Evolutionary conservation across 805 yeast species (phyloP), one percentile per base, ranked within the genome.

Genomic region (Cyberlindnera americana): DNA sequence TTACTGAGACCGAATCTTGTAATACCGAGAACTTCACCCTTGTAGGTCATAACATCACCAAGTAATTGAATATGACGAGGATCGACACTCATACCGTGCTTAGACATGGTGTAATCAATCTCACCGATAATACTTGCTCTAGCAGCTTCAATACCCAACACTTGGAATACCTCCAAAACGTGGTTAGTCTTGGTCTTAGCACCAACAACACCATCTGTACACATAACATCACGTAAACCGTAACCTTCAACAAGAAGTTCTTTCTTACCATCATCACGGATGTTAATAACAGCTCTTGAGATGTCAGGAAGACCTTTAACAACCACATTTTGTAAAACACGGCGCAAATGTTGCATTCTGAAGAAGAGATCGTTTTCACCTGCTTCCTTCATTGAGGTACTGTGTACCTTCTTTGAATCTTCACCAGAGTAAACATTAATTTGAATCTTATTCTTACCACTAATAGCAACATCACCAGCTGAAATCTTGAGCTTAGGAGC

Each of bases 41-140:
- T 93, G 64, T 87, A 93, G 0, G 98, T 88, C 99, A 93, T 93
- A 35, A 93, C 98, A 64, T 93, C 99, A 49, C 99, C 99, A 48
- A 93, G 69, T 33, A 93, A 70, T 68, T 93, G 98, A 61, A 95
- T 90, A 64, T 93, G 99, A 72, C 99, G 95, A 46, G 98, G 99
- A 72, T 93, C 99, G 35, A 93, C 97, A 62, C 95, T 87, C 99
- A 93, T 93, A 66, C 99, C 99, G 71, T 93, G 99, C 65, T 89
- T 88, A 60, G 95, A 81, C 99, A 93, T 93, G 40, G 99, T 93
- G 60, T 89, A 89, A 59, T 86, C 95, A 63, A 93, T 93, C 69
- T 93, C 99, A 48, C 80, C 80, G 59, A 93, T 84, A 60, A 93
- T 93, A 52, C 95, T 83, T 1, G 88, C 69, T 61, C 99, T 76